A percentile compares a stretch with the other conserved stretches of the same genome.
These are phyloP conservation scores for Lentinus brumalis DNA, from an alignment of 768 basidiomycete genomes.

Conservation along the genomic window DNA sequence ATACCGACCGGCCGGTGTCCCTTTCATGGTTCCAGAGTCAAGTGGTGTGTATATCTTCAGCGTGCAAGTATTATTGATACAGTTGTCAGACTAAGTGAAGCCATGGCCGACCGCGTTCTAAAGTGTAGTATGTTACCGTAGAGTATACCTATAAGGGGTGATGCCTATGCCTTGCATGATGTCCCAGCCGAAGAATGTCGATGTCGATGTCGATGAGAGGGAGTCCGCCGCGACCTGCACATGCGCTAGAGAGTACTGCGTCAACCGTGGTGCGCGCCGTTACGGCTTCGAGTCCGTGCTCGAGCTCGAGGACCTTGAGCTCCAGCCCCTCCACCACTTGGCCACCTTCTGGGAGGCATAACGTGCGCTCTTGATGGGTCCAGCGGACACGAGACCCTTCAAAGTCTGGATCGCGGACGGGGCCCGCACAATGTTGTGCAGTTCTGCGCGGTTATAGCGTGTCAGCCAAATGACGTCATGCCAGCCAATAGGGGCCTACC, in stretches of 20 bases:
- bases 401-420: slow-evolving; percentile 84
- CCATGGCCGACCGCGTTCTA: slow-evolving; percentile 7
- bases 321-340: slow-evolving; percentile 71
- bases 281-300: background rate
- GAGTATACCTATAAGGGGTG: background rate
- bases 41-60: slow-evolving; percentile 13
- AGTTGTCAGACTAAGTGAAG: slow-evolving; percentile 15
- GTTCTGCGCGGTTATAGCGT: slow-evolving; percentile 50
- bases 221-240: slow-evolving; percentile 14
- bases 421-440: slow-evolving; percentile 73
- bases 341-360: slow-evolving; percentile 77
- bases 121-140: slow-evolving; percentile 19
- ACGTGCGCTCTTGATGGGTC: slow-evolving; percentile 72
- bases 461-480: background rate
- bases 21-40: background rate
- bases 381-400: slow-evolving; percentile 86
- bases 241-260: background rate
- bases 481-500: slow-evolving; percentile 37
- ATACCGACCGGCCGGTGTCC: no score
- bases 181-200: background rate
- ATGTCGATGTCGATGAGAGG: background rate
- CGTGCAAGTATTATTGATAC: slow-evolving; percentile 21
- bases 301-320: background rate
- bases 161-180: background rate
- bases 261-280: background rate